These are phyloP conservation scores for Casaregolazyma lundiana DNA, from an alignment of 1,139 yeast species.

Conservation along the genomic window DNA sequence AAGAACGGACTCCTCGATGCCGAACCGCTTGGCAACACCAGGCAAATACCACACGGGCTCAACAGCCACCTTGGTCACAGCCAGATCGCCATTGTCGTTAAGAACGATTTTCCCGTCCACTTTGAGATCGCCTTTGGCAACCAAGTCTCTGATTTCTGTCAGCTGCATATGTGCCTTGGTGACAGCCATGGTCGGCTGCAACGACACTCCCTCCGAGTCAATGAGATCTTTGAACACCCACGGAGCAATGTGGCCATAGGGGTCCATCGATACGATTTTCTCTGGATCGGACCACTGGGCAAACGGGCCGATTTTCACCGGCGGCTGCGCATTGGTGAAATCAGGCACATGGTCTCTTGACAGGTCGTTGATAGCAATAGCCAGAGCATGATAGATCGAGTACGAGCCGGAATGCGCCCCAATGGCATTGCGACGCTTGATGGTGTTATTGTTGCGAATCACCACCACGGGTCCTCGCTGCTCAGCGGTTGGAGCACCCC, in stretches of 20 bases:
- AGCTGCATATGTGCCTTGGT: slow-evolving; percentile 59
- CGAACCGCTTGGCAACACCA: slow-evolving; percentile 57
- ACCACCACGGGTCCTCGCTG: slow-evolving; percentile 56
- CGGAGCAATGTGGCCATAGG: slow-evolving; percentile 59
- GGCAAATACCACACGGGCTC: slow-evolving; percentile 67
- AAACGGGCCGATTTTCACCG: slow-evolving; percentile 47
- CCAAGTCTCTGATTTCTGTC: slow-evolving; percentile 51
- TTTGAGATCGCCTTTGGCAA: slow-evolving; percentile 43
- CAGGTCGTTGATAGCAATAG: slow-evolving; percentile 52
- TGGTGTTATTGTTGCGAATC: slow-evolving; percentile 37
- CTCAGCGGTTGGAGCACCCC: slow-evolving; percentile 47
- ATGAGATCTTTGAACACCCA: slow-evolving; percentile 46
- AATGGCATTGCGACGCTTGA: slow-evolving; percentile 45
- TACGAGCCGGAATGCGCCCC: slow-evolving; percentile 63
- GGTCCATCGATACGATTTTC: slow-evolving; percentile 59
- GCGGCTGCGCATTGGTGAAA: slow-evolving; percentile 59
- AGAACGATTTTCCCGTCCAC: slow-evolving; percentile 57
- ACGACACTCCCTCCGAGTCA: slow-evolving; percentile 41
- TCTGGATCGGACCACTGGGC: slow-evolving; percentile 50
- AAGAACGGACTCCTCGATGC: slow-evolving; percentile 49
- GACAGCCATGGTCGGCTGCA: slow-evolving; percentile 57
- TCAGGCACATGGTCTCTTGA: slow-evolving; percentile 50
- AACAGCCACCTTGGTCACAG: slow-evolving; percentile 56
- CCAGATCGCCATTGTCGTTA: slow-evolving; percentile 52
- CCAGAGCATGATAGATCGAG: slow-evolving; percentile 56